A percentile compares a stretch with the other conserved stretches of the same genome.
phyloP scores from a whole-genome alignment of 2,329 filamentous ascomycete genomes.

The Talaromyces verruculosus region DNA sequence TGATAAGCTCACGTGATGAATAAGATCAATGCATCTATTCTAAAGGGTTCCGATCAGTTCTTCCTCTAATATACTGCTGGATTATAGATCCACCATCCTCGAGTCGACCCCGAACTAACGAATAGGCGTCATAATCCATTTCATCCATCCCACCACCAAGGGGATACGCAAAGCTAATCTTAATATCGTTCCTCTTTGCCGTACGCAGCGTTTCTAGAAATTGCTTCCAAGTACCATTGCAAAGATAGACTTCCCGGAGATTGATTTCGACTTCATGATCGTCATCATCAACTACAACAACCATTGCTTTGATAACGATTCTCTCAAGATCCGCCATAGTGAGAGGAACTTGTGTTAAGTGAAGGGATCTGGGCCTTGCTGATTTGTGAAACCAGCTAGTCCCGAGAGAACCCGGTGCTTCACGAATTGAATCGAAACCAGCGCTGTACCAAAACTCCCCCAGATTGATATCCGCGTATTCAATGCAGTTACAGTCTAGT shows the following conservation, averaged over 20 bases:
- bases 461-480: not conserved
- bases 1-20: not conserved
- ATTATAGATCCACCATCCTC: not conserved
- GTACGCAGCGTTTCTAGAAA: not conserved
- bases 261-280: not conserved
- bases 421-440: not conserved
- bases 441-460: constrained; percentile 8
- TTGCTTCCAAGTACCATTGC: not conserved
- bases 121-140: not conserved
- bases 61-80: not conserved
- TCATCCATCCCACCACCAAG: not conserved
- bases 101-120: not conserved
- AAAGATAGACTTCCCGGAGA: not conserved
- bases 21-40: not conserved
- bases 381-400: not conserved
- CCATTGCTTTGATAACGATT: not conserved
- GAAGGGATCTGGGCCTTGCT: not conserved
- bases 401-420: not conserved
- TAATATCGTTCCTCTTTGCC: not conserved
- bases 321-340: not conserved
- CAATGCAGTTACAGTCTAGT: not conserved
- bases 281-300: not conserved
- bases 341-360: not conserved
- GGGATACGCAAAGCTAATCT: not conserved
- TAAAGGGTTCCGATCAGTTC: not conserved